A percentile compares a stretch with the other conserved stretches of the same genome.
Evolutionary conservation across 2,329 filamentous ascomycete species (phyloP).

Genomic region (Curvularia sp.): DNA sequence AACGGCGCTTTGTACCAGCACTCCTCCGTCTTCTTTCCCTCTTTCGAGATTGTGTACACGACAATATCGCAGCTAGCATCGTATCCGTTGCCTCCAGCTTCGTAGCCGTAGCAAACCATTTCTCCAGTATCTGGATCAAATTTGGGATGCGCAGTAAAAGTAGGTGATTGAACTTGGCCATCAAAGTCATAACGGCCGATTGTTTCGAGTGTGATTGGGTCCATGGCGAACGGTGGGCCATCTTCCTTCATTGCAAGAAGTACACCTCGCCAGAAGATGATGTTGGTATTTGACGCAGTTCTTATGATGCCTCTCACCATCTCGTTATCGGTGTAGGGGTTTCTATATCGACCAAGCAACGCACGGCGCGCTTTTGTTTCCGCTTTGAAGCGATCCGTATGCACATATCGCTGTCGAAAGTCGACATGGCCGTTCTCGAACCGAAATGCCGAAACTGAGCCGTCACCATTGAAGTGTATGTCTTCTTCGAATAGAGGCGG

Average conservation of each 20-base stretch:
- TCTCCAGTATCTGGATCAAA: slow-evolving; percentile 54
- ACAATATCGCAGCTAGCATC: slow-evolving; percentile 50
- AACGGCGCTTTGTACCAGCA: slow-evolving; percentile 52
- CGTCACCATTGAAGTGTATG: slow-evolving; percentile 58
- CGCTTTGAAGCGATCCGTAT: slow-evolving; percentile 52
- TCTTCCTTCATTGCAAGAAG: slow-evolving; percentile 62
- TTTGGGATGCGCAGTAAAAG: slow-evolving; percentile 56
- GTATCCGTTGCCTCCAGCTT: slow-evolving; percentile 49
- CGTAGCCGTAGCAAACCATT: slow-evolving; percentile 53
- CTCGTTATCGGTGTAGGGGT: slow-evolving; percentile 64
- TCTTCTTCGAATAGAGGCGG: slow-evolving; percentile 64
- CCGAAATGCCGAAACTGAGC: slow-evolving; percentile 52
- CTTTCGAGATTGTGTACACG: slow-evolving; percentile 49
- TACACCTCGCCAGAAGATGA: slow-evolving; percentile 64
- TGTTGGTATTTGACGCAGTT: slow-evolving; percentile 66
- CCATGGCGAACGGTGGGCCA: slow-evolving; percentile 50
- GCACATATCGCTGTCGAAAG: slow-evolving; percentile 54
- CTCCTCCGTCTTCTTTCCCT: slow-evolving; percentile 50
- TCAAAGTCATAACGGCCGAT: slow-evolving; percentile 51
- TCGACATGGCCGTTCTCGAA: slow-evolving; percentile 53
- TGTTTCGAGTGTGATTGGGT: slow-evolving; percentile 52
- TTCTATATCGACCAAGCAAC: slow-evolving; percentile 64
- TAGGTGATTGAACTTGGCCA: slow-evolving; percentile 49
- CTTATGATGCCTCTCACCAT: slow-evolving; percentile 62
- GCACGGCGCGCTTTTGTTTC: slow-evolving; percentile 49